Evolutionary conservation across 1,284 basidiomycete genomes (phyloP), one percentile per base, ranked within the genome.

Genomic region (Rhodotorula sp.): DNA sequence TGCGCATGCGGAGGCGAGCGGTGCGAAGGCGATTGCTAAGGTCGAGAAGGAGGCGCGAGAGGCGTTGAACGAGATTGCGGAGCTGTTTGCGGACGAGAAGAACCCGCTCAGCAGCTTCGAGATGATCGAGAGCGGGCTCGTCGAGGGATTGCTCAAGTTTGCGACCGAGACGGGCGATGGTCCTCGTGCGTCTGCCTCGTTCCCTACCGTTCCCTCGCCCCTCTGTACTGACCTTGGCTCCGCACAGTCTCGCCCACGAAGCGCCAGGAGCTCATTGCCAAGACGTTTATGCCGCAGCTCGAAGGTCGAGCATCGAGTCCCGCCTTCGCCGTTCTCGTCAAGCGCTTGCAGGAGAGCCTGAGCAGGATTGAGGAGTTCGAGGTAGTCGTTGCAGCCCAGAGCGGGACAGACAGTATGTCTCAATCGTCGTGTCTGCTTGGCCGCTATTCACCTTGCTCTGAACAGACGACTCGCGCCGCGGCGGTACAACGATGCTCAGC

Each of bases 301-400:
- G 40, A 58, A 7, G 55, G 50, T 50, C 47, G 31, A 26, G 15
- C 34, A 4, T 11, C 69, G 20, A 68, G 62, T 75, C 87, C 87
- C 0, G 88, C 93, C 0, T 86, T 94, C 52, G 81, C 86, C 2
- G 84, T 88, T n/a, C 86, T 97, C 47, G 91, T 96, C 65, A 96
- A 94, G 84, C 92, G 94, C 71, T 80, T 97, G 54, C 94, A 97
- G 79, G 94, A 97, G 81, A 91, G 89, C 77, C 81, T 97, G 34
- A 95, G 94, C 15, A 84, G 92, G 72, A 89, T 95, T 85, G 94
- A 97, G 79, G 88, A 87, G n/a, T 95, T 94, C 73, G 92, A 96
- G 60, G 94, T 97, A 5, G 86, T 91, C 62, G 92, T 91, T 1
- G 90, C 94, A 2, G 84, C 88, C 2, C 88, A 90, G 76, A 87